Evolutionary conservation across 106 monocot genomes (phyloP).

Genomic region (Xerophyta viscosa): DNA sequence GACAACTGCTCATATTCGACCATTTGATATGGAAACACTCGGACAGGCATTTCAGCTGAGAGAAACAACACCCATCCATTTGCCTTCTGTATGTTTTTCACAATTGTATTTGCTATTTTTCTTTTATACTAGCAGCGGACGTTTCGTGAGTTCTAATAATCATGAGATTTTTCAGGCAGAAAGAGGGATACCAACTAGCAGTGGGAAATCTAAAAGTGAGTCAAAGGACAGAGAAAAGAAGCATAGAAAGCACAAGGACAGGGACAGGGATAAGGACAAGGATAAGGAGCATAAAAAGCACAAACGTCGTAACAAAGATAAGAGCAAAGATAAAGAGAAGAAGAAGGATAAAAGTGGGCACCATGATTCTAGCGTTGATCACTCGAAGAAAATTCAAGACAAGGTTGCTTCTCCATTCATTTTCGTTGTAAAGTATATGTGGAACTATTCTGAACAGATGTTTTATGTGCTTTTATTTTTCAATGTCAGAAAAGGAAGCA

Average conservation of each 20-base stretch:
- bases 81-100: constrained; percentile 65
- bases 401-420: constrained; percentile 28
- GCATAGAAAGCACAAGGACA: constrained; percentile 91
- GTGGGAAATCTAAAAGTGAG: constrained; percentile 57
- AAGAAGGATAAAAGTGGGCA: constrained; percentile 75
- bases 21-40: constrained; percentile 71
- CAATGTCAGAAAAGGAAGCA: constrained; percentile 61
- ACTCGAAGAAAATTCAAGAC: constrained; percentile 76
- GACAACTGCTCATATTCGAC: constrained; percentile 50
- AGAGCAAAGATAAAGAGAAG: constrained; percentile 81
- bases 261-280: constrained; percentile 76
- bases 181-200: constrained; percentile 67
- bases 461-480: too few relatives aligned
- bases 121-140: neutral
- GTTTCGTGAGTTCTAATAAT: neutral
- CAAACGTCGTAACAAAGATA: constrained; percentile 85
- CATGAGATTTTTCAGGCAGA: constrained; percentile 36
- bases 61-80: constrained; percentile 68
- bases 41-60: constrained; percentile 84
- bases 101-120: neutral
- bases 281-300: constrained; percentile 95
- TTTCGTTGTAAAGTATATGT: neutral
- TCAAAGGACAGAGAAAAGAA: constrained; percentile 75
- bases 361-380: constrained; percentile 55
- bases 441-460: neutral